Percentiles rank a stretch among this genome's conserved stretches.
These are phyloP conservation scores for Microcos paniculata DNA, from an alignment of 345 rosid species.

Conservation along the genomic window DNA sequence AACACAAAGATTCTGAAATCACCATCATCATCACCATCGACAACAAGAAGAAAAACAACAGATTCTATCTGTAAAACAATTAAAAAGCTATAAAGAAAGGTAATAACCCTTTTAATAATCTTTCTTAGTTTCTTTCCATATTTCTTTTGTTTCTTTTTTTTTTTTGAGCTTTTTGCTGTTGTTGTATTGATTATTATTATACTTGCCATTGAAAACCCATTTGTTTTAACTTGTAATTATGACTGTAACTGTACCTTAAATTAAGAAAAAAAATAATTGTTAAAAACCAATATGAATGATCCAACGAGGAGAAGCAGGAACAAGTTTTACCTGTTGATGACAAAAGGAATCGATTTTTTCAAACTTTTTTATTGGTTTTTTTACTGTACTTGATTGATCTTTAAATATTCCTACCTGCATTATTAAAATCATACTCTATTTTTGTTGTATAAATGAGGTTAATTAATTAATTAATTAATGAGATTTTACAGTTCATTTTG, in stretches of 20 bases:
- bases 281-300: background rate
- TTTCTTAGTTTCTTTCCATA: background rate
- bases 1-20: slow-evolving; percentile 1
- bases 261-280: background rate
- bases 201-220: background rate
- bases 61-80: background rate
- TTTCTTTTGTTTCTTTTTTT: background rate
- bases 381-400: background rate
- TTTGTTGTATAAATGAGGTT: background rate
- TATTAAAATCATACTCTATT: background rate
- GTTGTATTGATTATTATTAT: slow-evolving; percentile 1
- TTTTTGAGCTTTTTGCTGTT: background rate
- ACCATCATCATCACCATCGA: background rate
- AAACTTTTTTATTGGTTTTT: background rate
- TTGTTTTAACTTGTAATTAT: background rate
- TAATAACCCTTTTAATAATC: background rate
- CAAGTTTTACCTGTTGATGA: background rate
- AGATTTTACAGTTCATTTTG: slow-evolving; percentile 26
- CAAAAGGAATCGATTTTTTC: background rate
- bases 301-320: background rate
- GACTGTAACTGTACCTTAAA: background rate
- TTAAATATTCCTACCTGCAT: background rate
- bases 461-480: slow-evolving; percentile 13
- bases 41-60: slow-evolving; percentile 8
- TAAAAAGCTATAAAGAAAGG: slow-evolving; percentile 16